phyloP scores from a whole-genome alignment of 768 basidiomycete genomes.

The Boletus edulis region DNA sequence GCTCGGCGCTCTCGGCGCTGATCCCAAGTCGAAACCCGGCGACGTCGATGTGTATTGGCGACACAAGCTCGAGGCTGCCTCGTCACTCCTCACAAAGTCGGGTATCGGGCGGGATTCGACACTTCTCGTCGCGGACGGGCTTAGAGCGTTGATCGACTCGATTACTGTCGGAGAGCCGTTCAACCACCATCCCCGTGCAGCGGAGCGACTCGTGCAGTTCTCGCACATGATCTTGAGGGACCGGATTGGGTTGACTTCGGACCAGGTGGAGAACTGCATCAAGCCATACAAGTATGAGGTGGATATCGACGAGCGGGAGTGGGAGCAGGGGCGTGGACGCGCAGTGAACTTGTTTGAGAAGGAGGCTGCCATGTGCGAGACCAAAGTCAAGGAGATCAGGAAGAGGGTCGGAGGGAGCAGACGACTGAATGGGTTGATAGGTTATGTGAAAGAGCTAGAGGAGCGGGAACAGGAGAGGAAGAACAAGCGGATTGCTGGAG shows the following conservation, averaged over 20 bases:
- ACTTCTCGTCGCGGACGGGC: constrained; percentile 88
- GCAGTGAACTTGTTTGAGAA: constrained; percentile 80
- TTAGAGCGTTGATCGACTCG: constrained; percentile 85
- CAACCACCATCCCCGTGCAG: constrained; percentile 82
- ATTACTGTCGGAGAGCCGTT: constrained; percentile 91
- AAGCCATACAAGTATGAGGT: constrained; percentile 99
- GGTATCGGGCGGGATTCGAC: constrained; percentile 96
- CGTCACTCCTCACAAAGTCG: constrained; percentile 90
- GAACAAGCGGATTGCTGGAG: constrained; percentile 43
- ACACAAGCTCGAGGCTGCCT: constrained; percentile 94
- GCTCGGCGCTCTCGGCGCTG: constrained; percentile 64
- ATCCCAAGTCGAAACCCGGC: constrained; percentile 66
- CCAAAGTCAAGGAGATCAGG: constrained; percentile 81
- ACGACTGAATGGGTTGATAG: constrained; percentile 70
- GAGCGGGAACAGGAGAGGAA: constrained; percentile 69
- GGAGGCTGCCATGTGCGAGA: constrained; percentile 83
- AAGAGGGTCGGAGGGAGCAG: constrained; percentile 87
- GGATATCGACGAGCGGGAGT: constrained; percentile 90
- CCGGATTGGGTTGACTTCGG: constrained; percentile 89
- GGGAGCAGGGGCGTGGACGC: constrained; percentile 79
- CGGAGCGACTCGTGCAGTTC: constrained; percentile 88
- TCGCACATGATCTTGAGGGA: constrained; percentile 92
- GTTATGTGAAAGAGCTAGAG: constrained; percentile 81
- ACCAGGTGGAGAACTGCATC: constrained; percentile 99
- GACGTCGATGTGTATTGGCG: constrained; percentile 91